Evolutionary conservation across 2,329 filamentous ascomycete species (phyloP).

Genomic region (Ustilaginoidea virens): DNA sequence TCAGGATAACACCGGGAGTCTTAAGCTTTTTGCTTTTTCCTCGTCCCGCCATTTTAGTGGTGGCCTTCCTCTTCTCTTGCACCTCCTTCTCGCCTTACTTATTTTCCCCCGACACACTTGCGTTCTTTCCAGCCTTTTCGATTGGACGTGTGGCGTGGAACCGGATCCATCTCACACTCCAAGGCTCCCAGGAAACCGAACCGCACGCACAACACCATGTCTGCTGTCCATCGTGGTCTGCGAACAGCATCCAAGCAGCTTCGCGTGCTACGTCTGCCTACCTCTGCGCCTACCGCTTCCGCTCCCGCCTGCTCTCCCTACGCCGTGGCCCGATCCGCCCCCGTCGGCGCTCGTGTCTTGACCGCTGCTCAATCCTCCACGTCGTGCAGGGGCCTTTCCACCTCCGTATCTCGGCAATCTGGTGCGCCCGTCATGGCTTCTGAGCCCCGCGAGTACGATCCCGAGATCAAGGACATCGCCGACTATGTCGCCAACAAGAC

Average conservation of each 20-base stretch:
- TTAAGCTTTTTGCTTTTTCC: too few species aligned
- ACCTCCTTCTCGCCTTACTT: too few species aligned
- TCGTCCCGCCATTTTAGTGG: too few species aligned
- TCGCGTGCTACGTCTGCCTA: constrained; percentile 23
- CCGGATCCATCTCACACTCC: too few species aligned
- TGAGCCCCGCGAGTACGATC: constrained; percentile 55
- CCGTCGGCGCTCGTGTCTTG: constrained; percentile 14
- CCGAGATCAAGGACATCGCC: constrained; percentile 90
- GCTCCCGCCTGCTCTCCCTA: neutral
- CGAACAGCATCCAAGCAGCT: constrained; percentile 39
- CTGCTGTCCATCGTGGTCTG: constrained; percentile 37
- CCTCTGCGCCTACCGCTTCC: too few species aligned
- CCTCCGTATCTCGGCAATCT: constrained; percentile 29
- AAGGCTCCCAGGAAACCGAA: too few species aligned
- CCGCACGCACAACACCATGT: constrained; percentile 24
- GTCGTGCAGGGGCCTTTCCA: constrained; percentile 29
- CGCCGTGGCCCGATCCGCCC: constrained; percentile 9
- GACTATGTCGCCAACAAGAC: constrained; percentile 86
- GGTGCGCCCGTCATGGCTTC: constrained; percentile 35
- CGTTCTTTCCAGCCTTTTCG: too few species aligned
- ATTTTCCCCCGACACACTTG: too few species aligned
- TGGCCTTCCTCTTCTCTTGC: too few species aligned
- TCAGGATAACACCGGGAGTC: too few species aligned
- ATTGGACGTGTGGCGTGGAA: too few species aligned
- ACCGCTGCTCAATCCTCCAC: constrained; percentile 14